Evolutionary conservation across 805 yeast genomes (phyloP).

Genomic region (Pichia eremophila): DNA sequence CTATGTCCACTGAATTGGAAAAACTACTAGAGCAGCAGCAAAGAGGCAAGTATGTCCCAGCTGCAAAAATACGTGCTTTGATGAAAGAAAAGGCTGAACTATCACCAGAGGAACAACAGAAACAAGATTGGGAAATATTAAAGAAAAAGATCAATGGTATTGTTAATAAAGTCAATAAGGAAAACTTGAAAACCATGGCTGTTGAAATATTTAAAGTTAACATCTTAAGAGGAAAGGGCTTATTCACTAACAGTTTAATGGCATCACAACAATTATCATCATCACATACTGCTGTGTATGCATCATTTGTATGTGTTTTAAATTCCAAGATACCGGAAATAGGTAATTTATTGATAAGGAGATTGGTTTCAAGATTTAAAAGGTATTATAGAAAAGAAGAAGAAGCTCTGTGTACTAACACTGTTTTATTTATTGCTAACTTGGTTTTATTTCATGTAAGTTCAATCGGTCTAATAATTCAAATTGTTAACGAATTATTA

Average conservation of each 20-base stretch:
- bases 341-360: conserved; percentile 46
- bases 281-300: conserved; percentile 36
- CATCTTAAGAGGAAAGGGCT: conserved; percentile 50
- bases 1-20: conserved; percentile 1
- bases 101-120: conserved; percentile 35
- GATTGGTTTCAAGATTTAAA: conserved; percentile 53
- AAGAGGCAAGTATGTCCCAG: conserved; percentile 46
- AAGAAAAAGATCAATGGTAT: conserved; percentile 38
- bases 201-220: conserved; percentile 47
- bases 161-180: conserved; percentile 35
- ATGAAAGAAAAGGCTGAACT: conserved; percentile 19
- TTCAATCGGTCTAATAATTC: conserved; percentile 44
- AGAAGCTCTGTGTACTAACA: conserved; percentile 32
- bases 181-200: conserved; percentile 40
- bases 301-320: conserved; percentile 48
- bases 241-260: conserved; percentile 50
- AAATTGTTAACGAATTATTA: conserved; percentile 40
- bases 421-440: conserved; percentile 47
- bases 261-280: conserved; percentile 37
- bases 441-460: conserved; percentile 55
- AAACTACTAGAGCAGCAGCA: conserved; percentile 29
- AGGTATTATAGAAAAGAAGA: conserved; percentile 40
- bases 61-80: conserved; percentile 39
- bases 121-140: conserved; percentile 46
- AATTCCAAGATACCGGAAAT: conserved; percentile 62